Conservation (phyloP, 75 land plant genomes). For the Selaginella tamariscina region DNA sequence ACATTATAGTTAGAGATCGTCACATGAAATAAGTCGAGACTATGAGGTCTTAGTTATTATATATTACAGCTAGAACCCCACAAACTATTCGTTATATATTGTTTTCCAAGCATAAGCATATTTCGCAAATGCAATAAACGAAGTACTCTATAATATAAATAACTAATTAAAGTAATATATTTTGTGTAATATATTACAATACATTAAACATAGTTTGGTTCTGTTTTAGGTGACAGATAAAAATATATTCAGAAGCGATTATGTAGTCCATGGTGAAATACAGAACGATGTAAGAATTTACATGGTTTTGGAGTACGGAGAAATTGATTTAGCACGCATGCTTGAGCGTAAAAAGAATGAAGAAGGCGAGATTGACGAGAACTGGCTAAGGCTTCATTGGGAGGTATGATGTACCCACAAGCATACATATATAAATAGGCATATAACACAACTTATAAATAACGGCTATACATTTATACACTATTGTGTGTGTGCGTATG, state of each 20-base stretch:
- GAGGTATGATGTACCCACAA: constrained; percentile 35
- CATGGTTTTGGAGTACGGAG: constrained; percentile 99
- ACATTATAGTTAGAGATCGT: too few relatives aligned
- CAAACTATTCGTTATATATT: too few relatives aligned
- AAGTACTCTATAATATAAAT: too few relatives aligned
- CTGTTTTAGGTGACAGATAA: constrained; percentile 70
- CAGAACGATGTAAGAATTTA: constrained; percentile 72
- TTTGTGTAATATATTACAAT: not conserved
- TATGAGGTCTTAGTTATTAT: too few relatives aligned
- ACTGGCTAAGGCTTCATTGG: constrained; percentile 96
- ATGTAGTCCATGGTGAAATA: constrained; percentile 44
- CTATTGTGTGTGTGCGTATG: too few relatives aligned
- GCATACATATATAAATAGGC: too few relatives aligned
- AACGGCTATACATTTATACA: too few relatives aligned
- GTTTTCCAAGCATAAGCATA: too few relatives aligned
- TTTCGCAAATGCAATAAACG: too few relatives aligned
- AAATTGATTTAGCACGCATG: constrained; percentile 91
- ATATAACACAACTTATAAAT: too few relatives aligned
- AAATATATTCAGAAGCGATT: constrained; percentile 37
- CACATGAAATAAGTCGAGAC: too few relatives aligned
- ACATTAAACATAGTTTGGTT: not conserved
- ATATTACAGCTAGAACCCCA: too few relatives aligned
- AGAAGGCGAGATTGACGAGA: constrained; percentile 54
- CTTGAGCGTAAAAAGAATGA: constrained; percentile 74
- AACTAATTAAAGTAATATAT: not conserved